Percentiles rank a stretch among this genome's conserved stretches.
phyloP scores from a whole-genome alignment of 2,329 filamentous ascomycete genomes.

The Xylaria sp. region DNA sequence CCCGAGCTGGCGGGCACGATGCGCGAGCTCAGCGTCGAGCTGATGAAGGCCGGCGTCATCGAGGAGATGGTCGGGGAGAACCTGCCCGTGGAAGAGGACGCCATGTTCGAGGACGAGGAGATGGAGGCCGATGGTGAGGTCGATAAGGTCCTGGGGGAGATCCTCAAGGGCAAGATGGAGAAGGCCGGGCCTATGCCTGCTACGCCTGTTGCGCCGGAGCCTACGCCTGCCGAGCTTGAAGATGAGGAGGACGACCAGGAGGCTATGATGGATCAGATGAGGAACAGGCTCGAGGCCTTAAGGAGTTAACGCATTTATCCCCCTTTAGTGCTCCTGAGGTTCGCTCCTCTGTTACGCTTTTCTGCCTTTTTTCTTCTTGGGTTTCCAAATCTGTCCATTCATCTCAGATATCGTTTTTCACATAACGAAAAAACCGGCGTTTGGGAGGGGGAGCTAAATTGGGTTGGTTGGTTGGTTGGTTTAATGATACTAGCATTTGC shows the following conservation, averaged over 20 bases:
- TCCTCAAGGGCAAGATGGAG: constrained; percentile 81
- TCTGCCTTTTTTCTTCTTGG: background rate
- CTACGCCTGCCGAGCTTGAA: constrained; percentile 55
- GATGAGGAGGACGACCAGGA: constrained; percentile 87
- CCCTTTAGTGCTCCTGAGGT: too few species aligned
- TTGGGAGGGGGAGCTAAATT: constrained; percentile 24
- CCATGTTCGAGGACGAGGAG: constrained; percentile 75
- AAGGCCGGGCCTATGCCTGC: constrained; percentile 63
- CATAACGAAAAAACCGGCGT: constrained; percentile 30
- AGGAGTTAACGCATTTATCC: constrained; percentile 66
- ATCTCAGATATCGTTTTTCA: background rate
- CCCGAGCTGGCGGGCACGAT: constrained; percentile 90
- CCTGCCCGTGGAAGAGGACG: constrained; percentile 75
- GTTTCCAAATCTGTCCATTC: constrained; percentile 9
- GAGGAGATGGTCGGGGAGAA: constrained; percentile 95
- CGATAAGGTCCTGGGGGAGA: constrained; percentile 89
- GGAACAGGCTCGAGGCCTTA: constrained; percentile 85
- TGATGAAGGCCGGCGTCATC: constrained; percentile 94
- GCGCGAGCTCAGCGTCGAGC: constrained; percentile 82
- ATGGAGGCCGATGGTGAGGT: constrained; percentile 81
- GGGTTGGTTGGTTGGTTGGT: too few species aligned
- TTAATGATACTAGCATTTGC: constrained; percentile 22
- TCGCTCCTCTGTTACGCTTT: too few species aligned
- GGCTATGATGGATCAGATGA: constrained; percentile 92
- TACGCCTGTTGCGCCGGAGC: constrained; percentile 59